A percentile compares a stretch with the other conserved stretches of the same genome.
These are phyloP conservation scores for Microbotryum intermedium DNA, from an alignment of 1,284 basidiomycete genomes.

Conservation along the genomic window DNA sequence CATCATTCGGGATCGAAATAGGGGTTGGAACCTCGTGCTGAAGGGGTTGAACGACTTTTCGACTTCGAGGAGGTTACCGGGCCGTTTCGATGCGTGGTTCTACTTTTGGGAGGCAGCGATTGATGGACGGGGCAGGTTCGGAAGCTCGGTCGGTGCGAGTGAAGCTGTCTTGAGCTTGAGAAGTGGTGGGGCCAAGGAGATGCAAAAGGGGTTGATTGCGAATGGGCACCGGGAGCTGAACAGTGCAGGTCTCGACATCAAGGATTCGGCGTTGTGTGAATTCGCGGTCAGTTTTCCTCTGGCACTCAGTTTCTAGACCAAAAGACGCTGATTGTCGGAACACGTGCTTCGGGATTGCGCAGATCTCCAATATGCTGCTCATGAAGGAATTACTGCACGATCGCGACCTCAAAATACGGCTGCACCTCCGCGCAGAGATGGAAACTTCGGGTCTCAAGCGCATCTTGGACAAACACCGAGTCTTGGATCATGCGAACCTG, in stretches of 20 bases:
- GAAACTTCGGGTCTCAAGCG: conserved; percentile 71
- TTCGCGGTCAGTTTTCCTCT: conserved; percentile 57
- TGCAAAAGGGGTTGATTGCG: conserved; percentile 4
- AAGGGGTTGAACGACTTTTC: conserved; percentile 46
- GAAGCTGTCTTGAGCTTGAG: conserved; percentile 62
- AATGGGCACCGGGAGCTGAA: conserved; percentile 45
- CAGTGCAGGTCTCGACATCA: conserved; percentile 31
- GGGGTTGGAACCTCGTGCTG: conserved; percentile 45
- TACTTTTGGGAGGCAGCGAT: conserved; percentile 68
- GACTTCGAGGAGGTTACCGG: conserved; percentile 51
- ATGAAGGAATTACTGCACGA: conserved; percentile 53
- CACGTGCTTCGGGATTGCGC: neutral
- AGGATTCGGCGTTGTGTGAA: conserved; percentile 63
- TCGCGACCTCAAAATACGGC: conserved; percentile 69
- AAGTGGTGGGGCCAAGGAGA: conserved; percentile 21
- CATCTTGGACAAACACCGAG: conserved; percentile 63
- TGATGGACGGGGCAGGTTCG: conserved; percentile 85
- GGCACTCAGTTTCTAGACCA: conserved; percentile 34
- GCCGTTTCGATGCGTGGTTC: conserved; percentile 82
- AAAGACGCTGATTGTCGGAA: too few species aligned
- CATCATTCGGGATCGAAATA: conserved; percentile 43
- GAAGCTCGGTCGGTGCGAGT: conserved; percentile 85
- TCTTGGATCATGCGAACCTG: conserved; percentile 55
- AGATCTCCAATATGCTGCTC: conserved; percentile 61
- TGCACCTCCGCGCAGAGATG: conserved; percentile 81